Evolutionary conservation across 495 filamentous ascomycete genomes (phyloP), one percentile per base, ranked within the genome.

Genomic region (Copromyces sp.): DNA sequence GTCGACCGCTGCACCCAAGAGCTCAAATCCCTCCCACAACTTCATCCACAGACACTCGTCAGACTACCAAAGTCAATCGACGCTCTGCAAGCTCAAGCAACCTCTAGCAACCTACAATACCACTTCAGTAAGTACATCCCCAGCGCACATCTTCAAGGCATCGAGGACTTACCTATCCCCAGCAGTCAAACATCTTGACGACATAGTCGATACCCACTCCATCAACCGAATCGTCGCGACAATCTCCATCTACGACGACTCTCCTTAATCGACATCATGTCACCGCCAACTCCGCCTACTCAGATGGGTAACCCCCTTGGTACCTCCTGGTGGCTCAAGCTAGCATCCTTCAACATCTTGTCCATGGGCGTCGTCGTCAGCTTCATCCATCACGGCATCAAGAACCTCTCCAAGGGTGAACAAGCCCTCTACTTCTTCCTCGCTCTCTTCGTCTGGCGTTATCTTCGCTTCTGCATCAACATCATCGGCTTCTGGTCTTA

Each of bases 401-500:
- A 65, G 53, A 17, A 9, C 29, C 53, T 65, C 12, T 65, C 53
- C 12, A 65, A 65, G 24, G 29, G 53, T 65, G 53, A 65, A 65
- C 14, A 65, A 4, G 7, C 14, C 37, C 71, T 77, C 35, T 75
- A 73, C 72, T 74, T 69, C 59, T 80, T 81, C 44, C 41, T 75
- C 9, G 39, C 39, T 1, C 75, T 80, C 35, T 77, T 78, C 40
- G n/a, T 38, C 29, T 76, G 80, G 72, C 81, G 86, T 0, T 88
- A 87, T 70, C 41, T 84, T 9, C 86, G 86, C 39, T 76, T 87
- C 39, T 45, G 85, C 53, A 78, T 85, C 69, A 82, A 86, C 77
- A 73, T 81, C 9, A n/a, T 82, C 20, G 84, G 77, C 4, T 86
- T 84, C 74, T 83, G 82, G 78, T n/a, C 74, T 38, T 86, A 86